Percentiles rank a stretch among this genome's conserved stretches.
These are phyloP conservation scores for Trichoderma endophyticum DNA, from an alignment of 2,329 filamentous ascomycete genomes.

Conservation along the genomic window DNA sequence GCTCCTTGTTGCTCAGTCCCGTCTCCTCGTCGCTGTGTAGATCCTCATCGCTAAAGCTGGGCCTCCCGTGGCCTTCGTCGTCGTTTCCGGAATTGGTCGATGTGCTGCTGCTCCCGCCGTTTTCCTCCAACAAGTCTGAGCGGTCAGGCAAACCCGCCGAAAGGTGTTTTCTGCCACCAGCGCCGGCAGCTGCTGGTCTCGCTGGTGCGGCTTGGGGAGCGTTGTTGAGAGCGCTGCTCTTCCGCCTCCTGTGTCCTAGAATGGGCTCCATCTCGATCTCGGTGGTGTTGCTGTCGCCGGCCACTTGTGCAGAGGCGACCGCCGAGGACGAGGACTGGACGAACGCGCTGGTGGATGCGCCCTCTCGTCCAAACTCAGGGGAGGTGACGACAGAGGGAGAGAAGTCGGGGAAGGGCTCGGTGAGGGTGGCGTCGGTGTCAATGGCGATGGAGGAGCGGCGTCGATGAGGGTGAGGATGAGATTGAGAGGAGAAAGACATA, in stretches of 20 bases:
- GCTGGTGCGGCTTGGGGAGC: constrained; percentile 26
- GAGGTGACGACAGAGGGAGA: constrained; percentile 7
- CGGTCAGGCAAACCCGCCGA: constrained; percentile 37
- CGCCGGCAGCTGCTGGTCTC: constrained; percentile 15
- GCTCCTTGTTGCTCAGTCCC: constrained; percentile 72
- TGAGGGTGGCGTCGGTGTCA: neutral
- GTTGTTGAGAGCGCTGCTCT: constrained; percentile 47
- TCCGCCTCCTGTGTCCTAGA: constrained; percentile 52
- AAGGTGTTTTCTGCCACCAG: constrained; percentile 20
- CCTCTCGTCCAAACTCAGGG: neutral
- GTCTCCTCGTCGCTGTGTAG: constrained; percentile 86
- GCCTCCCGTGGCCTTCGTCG: constrained; percentile 44
- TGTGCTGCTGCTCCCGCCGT: constrained; percentile 27
- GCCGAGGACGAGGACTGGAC: neutral
- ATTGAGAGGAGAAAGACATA: neutral
- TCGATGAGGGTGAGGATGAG: neutral
- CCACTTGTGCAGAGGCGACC: neutral
- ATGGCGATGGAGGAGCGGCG: constrained; percentile 14
- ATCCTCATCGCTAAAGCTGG: constrained; percentile 67
- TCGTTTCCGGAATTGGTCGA: constrained; percentile 27
- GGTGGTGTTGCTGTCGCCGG: constrained; percentile 28
- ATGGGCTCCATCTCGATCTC: constrained; percentile 58
- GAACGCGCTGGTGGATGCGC: constrained; percentile 9
- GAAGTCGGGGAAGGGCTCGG: constrained; percentile 8
- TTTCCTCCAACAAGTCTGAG: constrained; percentile 47